phyloP scores from a whole-genome alignment of 2,329 filamentous ascomycete genomes.

The Chrysoporthe deuterocubensis region DNA sequence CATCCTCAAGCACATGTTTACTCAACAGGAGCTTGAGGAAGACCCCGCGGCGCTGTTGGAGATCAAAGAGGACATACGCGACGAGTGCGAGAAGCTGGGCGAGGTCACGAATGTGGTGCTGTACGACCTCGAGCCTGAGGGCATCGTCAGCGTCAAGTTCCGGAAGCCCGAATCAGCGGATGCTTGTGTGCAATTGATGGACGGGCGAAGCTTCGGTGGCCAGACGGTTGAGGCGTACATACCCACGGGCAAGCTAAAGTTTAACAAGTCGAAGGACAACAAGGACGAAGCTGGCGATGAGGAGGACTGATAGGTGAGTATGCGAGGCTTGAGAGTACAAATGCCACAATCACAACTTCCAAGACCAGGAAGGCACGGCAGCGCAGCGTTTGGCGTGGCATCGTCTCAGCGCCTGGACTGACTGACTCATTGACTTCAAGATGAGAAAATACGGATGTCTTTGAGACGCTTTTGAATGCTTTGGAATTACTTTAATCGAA shows the following conservation, averaged over 20 bases:
- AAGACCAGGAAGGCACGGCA: background rate
- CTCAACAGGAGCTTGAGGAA: conserved; percentile 79
- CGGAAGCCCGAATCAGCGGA: conserved; percentile 69
- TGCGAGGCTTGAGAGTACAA: background rate
- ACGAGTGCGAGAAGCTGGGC: conserved; percentile 86
- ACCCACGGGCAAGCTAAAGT: conserved; percentile 72
- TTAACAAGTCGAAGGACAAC: conserved; percentile 67
- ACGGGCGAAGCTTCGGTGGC: conserved; percentile 79
- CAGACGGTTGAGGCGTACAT: conserved; percentile 73
- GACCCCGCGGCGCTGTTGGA: conserved; percentile 83
- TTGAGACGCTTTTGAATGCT: conserved; percentile 1
- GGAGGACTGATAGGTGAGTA: conserved; percentile 33
- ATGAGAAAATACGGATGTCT: background rate
- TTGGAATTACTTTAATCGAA: conserved; percentile 19
- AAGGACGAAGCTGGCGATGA: conserved; percentile 53
- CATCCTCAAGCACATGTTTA: conserved; percentile 93
- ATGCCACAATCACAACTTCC: background rate
- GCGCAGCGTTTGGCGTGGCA: background rate
- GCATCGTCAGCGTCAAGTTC: conserved; percentile 86
- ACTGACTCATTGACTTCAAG: conserved; percentile 1
- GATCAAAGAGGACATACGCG: conserved; percentile 91
- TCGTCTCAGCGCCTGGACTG: background rate
- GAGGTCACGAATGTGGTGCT: conserved; percentile 89
- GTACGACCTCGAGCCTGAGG: conserved; percentile 84
- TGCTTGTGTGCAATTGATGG: conserved; percentile 75